phyloP scores from a whole-genome alignment of 2,329 filamentous ascomycete genomes.

The Monilinia aucupariae region DNA sequence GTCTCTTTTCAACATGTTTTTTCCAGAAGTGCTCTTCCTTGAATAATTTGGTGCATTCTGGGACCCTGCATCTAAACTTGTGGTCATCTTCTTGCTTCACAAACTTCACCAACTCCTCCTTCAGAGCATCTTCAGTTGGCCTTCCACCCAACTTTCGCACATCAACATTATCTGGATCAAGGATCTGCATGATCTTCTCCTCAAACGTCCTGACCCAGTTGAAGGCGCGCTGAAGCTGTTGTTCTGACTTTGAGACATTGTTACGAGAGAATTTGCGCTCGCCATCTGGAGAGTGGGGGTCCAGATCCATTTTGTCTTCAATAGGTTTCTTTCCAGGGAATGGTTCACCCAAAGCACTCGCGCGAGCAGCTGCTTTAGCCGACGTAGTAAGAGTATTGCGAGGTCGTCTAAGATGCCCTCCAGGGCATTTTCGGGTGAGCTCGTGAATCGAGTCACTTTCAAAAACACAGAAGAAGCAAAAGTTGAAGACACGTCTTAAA shows the following conservation, averaged over 20 bases:
- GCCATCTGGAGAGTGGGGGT: constrained; percentile 57
- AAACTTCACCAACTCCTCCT: constrained; percentile 78
- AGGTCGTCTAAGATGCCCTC: constrained; percentile 91
- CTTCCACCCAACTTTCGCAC: constrained; percentile 88
- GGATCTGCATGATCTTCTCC: constrained; percentile 87
- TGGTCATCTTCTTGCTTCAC: constrained; percentile 97
- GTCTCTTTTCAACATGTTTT: constrained; percentile 96
- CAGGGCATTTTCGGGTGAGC: constrained; percentile 89
- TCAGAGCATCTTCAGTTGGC: constrained; percentile 74
- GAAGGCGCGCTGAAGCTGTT: constrained; percentile 88
- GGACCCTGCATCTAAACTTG: constrained; percentile 94
- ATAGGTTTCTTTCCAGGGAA: constrained; percentile 80
- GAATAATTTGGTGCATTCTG: constrained; percentile 93
- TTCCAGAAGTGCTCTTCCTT: constrained; percentile 96
- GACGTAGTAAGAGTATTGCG: constrained; percentile 76
- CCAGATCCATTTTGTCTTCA: constrained; percentile 48
- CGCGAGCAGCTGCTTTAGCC: constrained; percentile 77
- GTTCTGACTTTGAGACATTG: constrained; percentile 71
- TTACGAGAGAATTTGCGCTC: constrained; percentile 63
- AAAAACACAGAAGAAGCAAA: constrained; percentile 99
- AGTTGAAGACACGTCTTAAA: constrained; percentile 91
- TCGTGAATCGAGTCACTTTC: constrained; percentile 97
- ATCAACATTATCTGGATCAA: constrained; percentile 84
- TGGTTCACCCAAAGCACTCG: constrained; percentile 73
- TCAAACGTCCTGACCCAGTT: constrained; percentile 99